Base-by-base conservation (phyloP, 306 rosid genomes). In the Crotalaria pallida region DNA sequence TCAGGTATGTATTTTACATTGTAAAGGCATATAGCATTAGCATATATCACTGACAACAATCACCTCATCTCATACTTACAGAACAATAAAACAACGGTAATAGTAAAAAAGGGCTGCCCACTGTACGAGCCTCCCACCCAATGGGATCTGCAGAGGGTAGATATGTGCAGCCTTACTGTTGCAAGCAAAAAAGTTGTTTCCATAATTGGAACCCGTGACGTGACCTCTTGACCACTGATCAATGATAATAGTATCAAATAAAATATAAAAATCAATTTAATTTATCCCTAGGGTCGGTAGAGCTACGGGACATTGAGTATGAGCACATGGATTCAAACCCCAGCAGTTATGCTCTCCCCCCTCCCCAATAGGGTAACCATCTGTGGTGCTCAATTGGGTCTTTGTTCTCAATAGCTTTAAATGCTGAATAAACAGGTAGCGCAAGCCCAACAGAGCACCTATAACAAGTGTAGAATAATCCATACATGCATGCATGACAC, bases 281-380 rank as follows among this genome's bases (percentile, higher is more conserved):
- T 19, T 69, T n/a, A n/a, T n/a, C n/a, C n/a, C n/a, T n/a, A n/a
- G n/a, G n/a, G n/a, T n/a, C n/a, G n/a, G n/a, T n/a, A n/a, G n/a
- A n/a, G n/a, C n/a, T n/a, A n/a, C n/a, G n/a, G n/a, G n/a, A n/a
- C n/a, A n/a, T n/a, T n/a, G n/a, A n/a, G n/a, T n/a, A n/a, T n/a
- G n/a, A n/a, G n/a, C n/a, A n/a, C n/a, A n/a, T n/a, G n/a, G n/a
- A n/a, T n/a, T n/a, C n/a, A n/a, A n/a, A n/a, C n/a, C n/a, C n/a
- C n/a, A n/a, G n/a, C n/a, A n/a, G n/a, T n/a, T n/a, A n/a, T n/a
- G n/a, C n/a, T 27, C 17, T 24, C 6, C 0, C 53, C 83, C 91
- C 88, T 79, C 88, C 84, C 88, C 91, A 86, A 71, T 86, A 86
- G 10, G 72, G 63, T 5, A 84, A 86, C 84, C 84, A 79, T 33